Evolutionary conservation across 1,284 basidiomycete species (phyloP).

Genomic region (Polyporus tsugae): DNA sequence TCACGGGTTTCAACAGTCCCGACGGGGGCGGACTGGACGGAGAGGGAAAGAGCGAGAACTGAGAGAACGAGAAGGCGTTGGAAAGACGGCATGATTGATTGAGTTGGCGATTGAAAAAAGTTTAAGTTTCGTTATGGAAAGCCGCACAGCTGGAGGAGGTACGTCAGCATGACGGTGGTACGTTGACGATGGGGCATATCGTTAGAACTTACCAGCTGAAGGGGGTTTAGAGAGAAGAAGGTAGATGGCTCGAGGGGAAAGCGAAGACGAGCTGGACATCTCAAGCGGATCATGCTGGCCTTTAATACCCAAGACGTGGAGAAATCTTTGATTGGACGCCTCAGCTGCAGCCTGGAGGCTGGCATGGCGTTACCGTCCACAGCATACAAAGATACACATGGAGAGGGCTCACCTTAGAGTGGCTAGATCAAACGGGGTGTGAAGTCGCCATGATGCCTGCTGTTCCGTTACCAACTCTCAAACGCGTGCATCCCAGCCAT

Average conservation of each 20-base stretch:
- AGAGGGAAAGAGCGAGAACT: background rate
- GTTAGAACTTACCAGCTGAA: background rate
- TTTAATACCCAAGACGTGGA: background rate
- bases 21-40: background rate
- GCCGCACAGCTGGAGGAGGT: background rate
- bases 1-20: background rate
- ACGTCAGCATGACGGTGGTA: background rate
- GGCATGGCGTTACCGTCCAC: background rate
- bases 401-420: background rate
- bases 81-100: background rate
- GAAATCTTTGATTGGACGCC: background rate
- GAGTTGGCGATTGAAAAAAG: background rate
- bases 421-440: background rate
- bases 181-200: too few relatives aligned
- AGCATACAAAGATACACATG: background rate
- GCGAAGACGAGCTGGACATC: background rate
- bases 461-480: background rate
- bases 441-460: background rate
- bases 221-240: background rate
- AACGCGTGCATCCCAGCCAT: background rate
- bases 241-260: background rate
- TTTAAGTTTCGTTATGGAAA: background rate
- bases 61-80: background rate
- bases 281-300: background rate
- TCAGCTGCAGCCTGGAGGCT: too few relatives aligned